Percentiles rank a stretch among this genome's conserved stretches.
These are phyloP conservation scores for Xylariaceae sp. DNA, from an alignment of 2,329 filamentous ascomycete species.

Conservation along the genomic window DNA sequence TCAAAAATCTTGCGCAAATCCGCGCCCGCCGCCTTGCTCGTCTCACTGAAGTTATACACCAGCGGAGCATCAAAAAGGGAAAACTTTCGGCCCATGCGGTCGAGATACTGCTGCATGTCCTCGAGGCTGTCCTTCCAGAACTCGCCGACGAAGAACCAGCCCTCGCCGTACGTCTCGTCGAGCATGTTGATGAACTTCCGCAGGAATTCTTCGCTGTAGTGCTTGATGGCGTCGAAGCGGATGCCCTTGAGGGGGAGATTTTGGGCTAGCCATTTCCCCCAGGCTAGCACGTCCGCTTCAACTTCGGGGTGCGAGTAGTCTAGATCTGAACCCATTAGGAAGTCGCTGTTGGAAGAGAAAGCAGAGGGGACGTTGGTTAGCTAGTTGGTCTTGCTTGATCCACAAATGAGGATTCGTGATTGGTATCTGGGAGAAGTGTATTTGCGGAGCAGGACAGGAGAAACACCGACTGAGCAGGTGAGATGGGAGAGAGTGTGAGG, in stretches of 20 bases:
- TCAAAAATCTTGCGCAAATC: conserved; percentile 65
- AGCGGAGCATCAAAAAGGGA: conserved; percentile 65
- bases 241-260: conserved; percentile 32
- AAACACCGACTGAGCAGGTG: too few relatives aligned
- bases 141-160: conserved; percentile 65
- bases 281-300: conserved; percentile 28
- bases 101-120: conserved; percentile 54
- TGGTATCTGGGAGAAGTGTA: too few relatives aligned
- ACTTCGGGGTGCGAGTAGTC: conserved; percentile 33
- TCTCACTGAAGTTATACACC: conserved; percentile 61
- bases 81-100: conserved; percentile 54
- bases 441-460: too few relatives aligned
- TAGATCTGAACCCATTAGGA: conserved; percentile 34
- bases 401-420: too few relatives aligned
- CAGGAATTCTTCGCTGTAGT: conserved; percentile 32
- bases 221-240: conserved; percentile 35
- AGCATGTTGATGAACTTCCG: conserved; percentile 28
- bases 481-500: too few relatives aligned
- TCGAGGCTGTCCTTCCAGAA: conserved; percentile 61
- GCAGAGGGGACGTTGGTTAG: too few relatives aligned
- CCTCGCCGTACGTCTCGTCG: conserved; percentile 34
- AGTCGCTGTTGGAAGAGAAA: neutral
- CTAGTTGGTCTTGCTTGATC: too few relatives aligned
- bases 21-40: conserved; percentile 51
- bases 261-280: conserved; percentile 31